phyloP scores from a whole-genome alignment of 2,329 filamentous ascomycete species.

The Sphaceloma murrayae region DNA sequence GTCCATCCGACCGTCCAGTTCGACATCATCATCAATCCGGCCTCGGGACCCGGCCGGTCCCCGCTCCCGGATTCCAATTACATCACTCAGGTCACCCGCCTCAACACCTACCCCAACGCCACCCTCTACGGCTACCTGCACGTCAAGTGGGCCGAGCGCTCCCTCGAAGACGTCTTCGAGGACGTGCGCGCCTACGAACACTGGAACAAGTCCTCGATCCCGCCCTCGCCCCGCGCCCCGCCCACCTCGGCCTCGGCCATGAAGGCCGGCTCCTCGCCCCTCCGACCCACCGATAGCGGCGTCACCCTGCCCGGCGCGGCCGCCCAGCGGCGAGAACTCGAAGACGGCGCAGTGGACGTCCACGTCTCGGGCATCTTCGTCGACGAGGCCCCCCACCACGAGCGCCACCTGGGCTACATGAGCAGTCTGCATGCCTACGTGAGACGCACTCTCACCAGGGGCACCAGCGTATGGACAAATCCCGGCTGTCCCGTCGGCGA shows the following conservation, averaged over 20 bases:
- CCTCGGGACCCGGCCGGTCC: conserved; percentile 19
- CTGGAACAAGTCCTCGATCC: conserved; percentile 18
- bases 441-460: conserved; percentile 16
- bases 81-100: conserved; percentile 20
- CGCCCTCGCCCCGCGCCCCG: conserved; percentile 12
- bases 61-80: conserved; percentile 23
- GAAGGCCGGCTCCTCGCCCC: conserved; percentile 2
- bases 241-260: conserved; percentile 14
- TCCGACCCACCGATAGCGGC: conserved; percentile 1
- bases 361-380: conserved; percentile 26
- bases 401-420: conserved; percentile 21
- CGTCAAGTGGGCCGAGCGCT: conserved; percentile 22
- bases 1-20: conserved; percentile 18
- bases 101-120: conserved; percentile 25
- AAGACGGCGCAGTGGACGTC: conserved; percentile 20
- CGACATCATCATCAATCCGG: conserved; percentile 19
- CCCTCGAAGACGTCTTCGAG: conserved; percentile 20
- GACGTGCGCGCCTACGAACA: conserved; percentile 21
- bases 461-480: conserved; percentile 22
- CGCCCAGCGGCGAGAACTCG: conserved; percentile 11
- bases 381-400: conserved; percentile 24
- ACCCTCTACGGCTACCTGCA: conserved; percentile 26
- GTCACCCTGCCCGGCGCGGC: conserved; percentile 13
- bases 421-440: conserved; percentile 18
- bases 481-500: conserved; percentile 20